Evolutionary conservation across 495 filamentous ascomycete genomes (phyloP), one percentile per base, ranked within the genome.

Genomic region (Aspergillus ellipticus): DNA sequence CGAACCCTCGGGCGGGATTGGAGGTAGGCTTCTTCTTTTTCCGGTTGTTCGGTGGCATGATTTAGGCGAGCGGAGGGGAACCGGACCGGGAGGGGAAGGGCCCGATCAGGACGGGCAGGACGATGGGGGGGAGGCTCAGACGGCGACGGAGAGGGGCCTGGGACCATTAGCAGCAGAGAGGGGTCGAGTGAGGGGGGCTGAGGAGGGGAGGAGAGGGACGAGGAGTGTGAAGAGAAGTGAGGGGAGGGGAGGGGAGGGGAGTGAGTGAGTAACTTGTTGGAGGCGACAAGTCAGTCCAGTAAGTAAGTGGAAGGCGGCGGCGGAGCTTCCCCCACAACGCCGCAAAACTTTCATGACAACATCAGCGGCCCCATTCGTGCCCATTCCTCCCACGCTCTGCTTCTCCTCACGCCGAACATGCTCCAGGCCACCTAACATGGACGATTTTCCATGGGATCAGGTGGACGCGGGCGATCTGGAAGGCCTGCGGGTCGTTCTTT

Each of bases 1-100:
- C 90, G 75, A 97, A 91, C 8, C 91, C 92, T 63, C 94, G 82
- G 41, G 89, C 89, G 24, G 93, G 89, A 70, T 96, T 97, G 16
- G 84, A 78, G 15, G 77, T 80, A 43, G 88, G 75, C 76, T 96
- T 96, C 71, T 89, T 93, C 71, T 94, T 88, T 71, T 89, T 97
- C 75, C 90, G 95, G 65, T 85, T 89, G 57, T 84, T 87, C 13
- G 77, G 71, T 49, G 86, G 85, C 89, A 92, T 91, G 45, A 42
- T 74, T 29, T 42, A 47, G 57, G 42, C 54, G 28, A 49, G 43
- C 31, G 45, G 6, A 45, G 15, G 45, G 47, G 26, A 37, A 28
- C 26, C 35, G 47, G 43, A 50, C 28, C 24, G 51, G 17, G 41
- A 55, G 31, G 54, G 41, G 33, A 45, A 47, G 29, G 21, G 35